These are phyloP conservation scores for Acanthamoeba royreba DNA, from an alignment of 208 protist species.

Conservation along the genomic window DNA sequence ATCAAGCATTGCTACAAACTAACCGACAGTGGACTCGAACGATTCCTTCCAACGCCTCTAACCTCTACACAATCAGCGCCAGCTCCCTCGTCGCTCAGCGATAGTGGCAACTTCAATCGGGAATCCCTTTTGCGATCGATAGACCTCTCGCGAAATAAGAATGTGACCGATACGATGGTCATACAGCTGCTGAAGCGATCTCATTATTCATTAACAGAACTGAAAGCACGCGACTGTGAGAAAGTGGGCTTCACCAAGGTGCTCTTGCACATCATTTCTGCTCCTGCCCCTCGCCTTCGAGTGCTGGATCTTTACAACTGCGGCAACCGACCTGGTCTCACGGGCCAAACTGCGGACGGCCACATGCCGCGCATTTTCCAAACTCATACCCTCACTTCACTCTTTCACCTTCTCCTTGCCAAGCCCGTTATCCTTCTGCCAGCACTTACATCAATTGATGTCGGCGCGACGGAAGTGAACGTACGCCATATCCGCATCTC, in stretches of 20 bases:
- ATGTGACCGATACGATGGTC: background rate
- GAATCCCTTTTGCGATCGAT: background rate
- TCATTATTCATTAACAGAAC: background rate
- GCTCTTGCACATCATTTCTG: background rate
- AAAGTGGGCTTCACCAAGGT: background rate
- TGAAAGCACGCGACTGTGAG: background rate
- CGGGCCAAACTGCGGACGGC: background rate
- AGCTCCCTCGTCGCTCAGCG: background rate
- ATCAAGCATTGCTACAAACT: background rate
- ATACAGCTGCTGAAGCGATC: background rate
- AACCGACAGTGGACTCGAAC: background rate
- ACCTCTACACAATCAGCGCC: too few relatives aligned
- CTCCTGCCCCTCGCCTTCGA: background rate
- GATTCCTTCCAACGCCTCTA: background rate
- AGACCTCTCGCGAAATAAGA: slow-evolving; percentile 23
- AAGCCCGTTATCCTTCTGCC: background rate
- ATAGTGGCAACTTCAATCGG: too few relatives aligned
- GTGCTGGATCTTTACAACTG: slow-evolving; percentile 11
- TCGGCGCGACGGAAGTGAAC: background rate
- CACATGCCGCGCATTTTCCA: background rate
- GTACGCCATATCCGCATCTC: background rate
- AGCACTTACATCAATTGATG: background rate
- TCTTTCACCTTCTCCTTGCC: background rate
- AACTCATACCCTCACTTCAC: background rate
- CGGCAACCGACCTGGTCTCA: background rate